Percentiles rank a stretch among this genome's conserved stretches.
Conservation (phyloP, 345 rosid species). For the Lagerstroemia speciosa region DNA sequence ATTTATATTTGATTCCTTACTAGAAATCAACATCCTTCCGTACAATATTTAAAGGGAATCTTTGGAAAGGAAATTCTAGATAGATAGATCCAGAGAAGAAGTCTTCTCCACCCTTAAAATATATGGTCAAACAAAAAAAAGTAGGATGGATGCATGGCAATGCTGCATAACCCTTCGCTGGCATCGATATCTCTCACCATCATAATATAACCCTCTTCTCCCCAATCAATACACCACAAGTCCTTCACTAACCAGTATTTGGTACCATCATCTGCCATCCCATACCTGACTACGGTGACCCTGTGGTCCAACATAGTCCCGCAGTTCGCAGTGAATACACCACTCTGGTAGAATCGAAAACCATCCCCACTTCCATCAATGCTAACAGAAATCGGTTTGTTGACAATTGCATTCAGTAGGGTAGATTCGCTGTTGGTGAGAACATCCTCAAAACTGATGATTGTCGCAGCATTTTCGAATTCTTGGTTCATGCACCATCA, state of each 20-base stretch:
- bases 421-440: conserved; percentile 34
- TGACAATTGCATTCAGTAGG: conserved; percentile 35
- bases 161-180: conserved; percentile 45
- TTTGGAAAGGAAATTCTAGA: too few species aligned
- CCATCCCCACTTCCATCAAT: conserved; percentile 20
- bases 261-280: conserved; percentile 25
- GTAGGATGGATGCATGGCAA: conserved; percentile 13
- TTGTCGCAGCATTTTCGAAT: conserved; percentile 14
- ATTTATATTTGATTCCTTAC: too few species aligned
- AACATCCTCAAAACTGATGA: conserved; percentile 30
- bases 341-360: conserved; percentile 29
- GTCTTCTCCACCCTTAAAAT: too few species aligned
- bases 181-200: conserved; percentile 28
- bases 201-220: conserved; percentile 47
- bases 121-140: conserved; percentile 9
- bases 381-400: conserved; percentile 44
- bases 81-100: too few species aligned
- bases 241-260: conserved; percentile 57
- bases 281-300: conserved; percentile 45
- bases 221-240: conserved; percentile 55
- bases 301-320: conserved; percentile 29
- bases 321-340: conserved; percentile 37
- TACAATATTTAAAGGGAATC: too few species aligned
- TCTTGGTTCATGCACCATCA: conserved; percentile 25
- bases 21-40: too few species aligned